Evolutionary conservation across 345 rosid species (phyloP).

Genomic region (Erysimum cheiranthoides): DNA sequence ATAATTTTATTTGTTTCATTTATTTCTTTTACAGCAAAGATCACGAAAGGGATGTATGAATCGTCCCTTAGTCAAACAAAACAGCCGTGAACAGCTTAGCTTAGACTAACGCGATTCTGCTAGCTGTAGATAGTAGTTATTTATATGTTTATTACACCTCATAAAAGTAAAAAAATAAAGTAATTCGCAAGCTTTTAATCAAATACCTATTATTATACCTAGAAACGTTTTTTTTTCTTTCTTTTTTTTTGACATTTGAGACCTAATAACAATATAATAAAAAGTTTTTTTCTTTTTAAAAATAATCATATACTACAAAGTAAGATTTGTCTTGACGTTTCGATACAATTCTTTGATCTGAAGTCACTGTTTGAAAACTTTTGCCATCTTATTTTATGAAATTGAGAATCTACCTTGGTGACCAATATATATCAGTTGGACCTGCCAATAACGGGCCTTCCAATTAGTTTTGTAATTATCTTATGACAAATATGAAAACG

Average conservation of each 20-base stretch:
- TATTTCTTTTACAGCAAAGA: conserved; percentile 45
- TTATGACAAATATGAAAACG: conserved; percentile 5
- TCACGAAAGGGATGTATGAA: conserved; percentile 33
- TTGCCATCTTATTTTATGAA: background rate
- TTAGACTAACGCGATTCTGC: conserved; percentile 40
- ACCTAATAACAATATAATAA: background rate
- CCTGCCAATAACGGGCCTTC: background rate
- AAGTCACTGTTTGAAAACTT: conserved; percentile 20
- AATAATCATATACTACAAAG: conserved; percentile 11
- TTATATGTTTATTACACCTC: conserved; percentile 7
- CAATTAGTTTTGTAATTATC: background rate
- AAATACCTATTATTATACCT: background rate
- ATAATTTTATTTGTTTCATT: conserved; percentile 1
- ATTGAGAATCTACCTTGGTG: background rate
- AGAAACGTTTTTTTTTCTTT: background rate
- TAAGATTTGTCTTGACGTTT: conserved; percentile 30
- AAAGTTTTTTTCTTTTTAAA: background rate
- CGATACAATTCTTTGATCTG: conserved; percentile 18
- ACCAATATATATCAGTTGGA: background rate
- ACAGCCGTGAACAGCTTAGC: conserved; percentile 43
- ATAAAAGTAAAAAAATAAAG: background rate
- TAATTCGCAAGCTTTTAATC: conserved; percentile 16
- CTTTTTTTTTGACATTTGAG: background rate
- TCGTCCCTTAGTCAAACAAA: conserved; percentile 44
- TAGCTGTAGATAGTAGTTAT: conserved; percentile 35